phyloP scores from a whole-genome alignment of 176 grass and related monocot species.

The Bromus sterilis region DNA sequence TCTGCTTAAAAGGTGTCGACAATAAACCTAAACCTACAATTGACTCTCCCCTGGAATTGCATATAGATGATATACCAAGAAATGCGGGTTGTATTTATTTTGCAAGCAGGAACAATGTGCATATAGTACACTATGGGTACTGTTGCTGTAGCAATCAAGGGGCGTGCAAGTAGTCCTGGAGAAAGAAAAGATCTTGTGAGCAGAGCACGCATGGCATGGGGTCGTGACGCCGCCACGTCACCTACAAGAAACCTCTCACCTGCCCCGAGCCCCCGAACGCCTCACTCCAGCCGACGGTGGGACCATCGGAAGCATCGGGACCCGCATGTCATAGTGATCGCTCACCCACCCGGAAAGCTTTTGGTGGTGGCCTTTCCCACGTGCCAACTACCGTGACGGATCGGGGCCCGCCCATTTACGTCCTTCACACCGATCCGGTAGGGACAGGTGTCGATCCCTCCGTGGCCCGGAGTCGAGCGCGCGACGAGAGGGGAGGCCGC shows the following conservation, averaged over 20 bases:
- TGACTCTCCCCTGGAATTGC: background rate
- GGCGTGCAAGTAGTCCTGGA: background rate
- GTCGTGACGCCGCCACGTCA: conserved; percentile 20
- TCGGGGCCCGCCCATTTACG: conserved; percentile 13
- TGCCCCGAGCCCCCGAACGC: background rate
- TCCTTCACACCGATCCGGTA: background rate
- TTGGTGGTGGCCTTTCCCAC: conserved; percentile 8
- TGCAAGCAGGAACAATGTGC: background rate
- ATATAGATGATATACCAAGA: background rate
- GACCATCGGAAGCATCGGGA: accelerated
- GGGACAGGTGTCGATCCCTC: conserved; percentile 14
- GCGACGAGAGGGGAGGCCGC: background rate
- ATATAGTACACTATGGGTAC: background rate
- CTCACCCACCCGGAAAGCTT: background rate
- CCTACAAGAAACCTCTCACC: background rate
- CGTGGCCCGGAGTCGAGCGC: too few relatives aligned
- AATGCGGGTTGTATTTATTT: too few relatives aligned
- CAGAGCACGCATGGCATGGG: background rate
- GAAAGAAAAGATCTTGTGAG: background rate
- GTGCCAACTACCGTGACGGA: conserved; percentile 33
- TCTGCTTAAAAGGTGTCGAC: background rate
- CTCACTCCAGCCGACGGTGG: background rate
- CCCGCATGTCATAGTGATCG: background rate
- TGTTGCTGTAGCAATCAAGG: background rate
- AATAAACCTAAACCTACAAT: background rate